phyloP scores from a whole-genome alignment of 805 yeast species.

The Yarrowia divulgata region DNA sequence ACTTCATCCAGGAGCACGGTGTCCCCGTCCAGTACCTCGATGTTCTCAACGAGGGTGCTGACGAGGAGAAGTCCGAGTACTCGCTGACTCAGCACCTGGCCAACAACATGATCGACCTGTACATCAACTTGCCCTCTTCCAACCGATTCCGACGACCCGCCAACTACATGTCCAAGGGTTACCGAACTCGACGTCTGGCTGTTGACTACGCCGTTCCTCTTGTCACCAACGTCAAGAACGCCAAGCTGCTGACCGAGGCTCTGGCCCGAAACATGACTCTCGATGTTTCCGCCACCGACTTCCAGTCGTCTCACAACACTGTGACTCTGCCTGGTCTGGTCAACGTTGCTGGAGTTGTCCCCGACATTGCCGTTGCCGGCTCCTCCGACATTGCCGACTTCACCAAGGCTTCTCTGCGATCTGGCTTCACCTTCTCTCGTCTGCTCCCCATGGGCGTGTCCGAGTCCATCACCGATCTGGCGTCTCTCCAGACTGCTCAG shows the following conservation, averaged over 20 bases:
- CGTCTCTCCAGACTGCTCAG: slow-evolving; percentile 69
- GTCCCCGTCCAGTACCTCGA: slow-evolving; percentile 95
- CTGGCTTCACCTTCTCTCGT: slow-evolving; percentile 89
- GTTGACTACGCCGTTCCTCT: slow-evolving; percentile 97
- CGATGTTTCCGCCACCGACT: slow-evolving; percentile 77
- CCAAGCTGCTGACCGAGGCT: slow-evolving; percentile 96
- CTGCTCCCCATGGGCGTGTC: slow-evolving; percentile 73
- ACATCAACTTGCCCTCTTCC: slow-evolving; percentile 94
- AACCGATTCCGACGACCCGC: slow-evolving; percentile 99
- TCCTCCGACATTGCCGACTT: slow-evolving; percentile 68
- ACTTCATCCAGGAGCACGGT: slow-evolving; percentile 92
- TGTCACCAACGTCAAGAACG: slow-evolving; percentile 97
- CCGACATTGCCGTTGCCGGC: slow-evolving; percentile 62
- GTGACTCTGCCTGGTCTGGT: slow-evolving; percentile 85
- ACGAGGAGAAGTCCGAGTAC: slow-evolving; percentile 87
- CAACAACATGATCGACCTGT: slow-evolving; percentile 92
- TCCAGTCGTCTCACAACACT: slow-evolving; percentile 89
- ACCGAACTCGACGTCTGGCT: slow-evolving; percentile 99
- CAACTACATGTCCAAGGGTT: slow-evolving; percentile 95
- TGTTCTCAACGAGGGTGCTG: slow-evolving; percentile 72
- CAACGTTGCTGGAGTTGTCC: slow-evolving; percentile 79
- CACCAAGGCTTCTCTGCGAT: slow-evolving; percentile 72
- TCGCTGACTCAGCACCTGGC: slow-evolving; percentile 96
- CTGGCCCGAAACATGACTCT: slow-evolving; percentile 64
- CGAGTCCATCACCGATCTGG: slow-evolving; percentile 71